A percentile compares a stretch with the other conserved stretches of the same genome.
Conservation (phyloP, 306 rosid species). For the Cicer cuneatum region DNA sequence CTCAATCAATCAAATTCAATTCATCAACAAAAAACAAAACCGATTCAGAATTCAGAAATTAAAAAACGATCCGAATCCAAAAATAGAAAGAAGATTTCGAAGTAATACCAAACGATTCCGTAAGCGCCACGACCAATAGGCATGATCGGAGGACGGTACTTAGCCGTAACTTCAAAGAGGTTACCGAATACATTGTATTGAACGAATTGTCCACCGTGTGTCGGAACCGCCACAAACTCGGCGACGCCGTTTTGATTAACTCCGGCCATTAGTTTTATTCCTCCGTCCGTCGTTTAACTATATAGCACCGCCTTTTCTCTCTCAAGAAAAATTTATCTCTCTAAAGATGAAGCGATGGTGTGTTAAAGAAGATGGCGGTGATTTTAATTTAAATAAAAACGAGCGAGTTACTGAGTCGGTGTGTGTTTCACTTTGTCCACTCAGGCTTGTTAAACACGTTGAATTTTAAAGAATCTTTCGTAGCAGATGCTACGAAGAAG, state of each 20-base stretch:
- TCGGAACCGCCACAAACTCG: constrained; percentile 72
- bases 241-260: constrained; percentile 50
- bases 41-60: not conserved
- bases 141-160: constrained; percentile 93
- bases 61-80: not conserved
- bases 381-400: constrained; percentile 32
- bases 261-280: constrained; percentile 59
- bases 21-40: constrained; percentile 9
- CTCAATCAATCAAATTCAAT: not conserved
- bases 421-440: constrained; percentile 27
- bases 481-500: constrained; percentile 61
- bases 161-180: constrained; percentile 78
- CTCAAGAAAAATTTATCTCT: constrained; percentile 41
- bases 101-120: constrained; percentile 88
- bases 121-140: constrained; percentile 98
- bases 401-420: constrained; percentile 31
- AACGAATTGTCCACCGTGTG: constrained; percentile 81
- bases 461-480: constrained; percentile 40
- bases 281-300: not conserved
- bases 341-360: not conserved
- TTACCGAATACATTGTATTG: constrained; percentile 92
- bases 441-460: constrained; percentile 32
- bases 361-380: constrained; percentile 31
- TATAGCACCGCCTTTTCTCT: constrained; percentile 23
- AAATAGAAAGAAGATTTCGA: not conserved